These are phyloP conservation scores for Ogataea thermomethanolica DNA, from an alignment of 805 yeast species.

Conservation along the genomic window DNA sequence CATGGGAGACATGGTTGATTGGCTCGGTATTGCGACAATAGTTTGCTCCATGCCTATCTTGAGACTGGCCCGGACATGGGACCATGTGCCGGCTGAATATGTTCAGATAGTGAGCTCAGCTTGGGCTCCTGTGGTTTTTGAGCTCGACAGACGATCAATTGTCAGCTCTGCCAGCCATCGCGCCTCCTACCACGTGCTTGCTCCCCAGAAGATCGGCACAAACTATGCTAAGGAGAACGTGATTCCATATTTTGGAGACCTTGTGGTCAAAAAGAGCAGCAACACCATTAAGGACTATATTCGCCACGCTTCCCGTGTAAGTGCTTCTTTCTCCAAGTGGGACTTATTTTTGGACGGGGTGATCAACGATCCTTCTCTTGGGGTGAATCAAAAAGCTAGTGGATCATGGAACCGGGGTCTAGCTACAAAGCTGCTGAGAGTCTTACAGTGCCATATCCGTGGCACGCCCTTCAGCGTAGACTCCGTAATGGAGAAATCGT, in stretches of 20 bases:
- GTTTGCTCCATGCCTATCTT: constrained; percentile 80
- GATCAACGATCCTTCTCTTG: constrained; percentile 35
- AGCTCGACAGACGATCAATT: constrained; percentile 72
- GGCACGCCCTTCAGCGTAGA: constrained; percentile 45
- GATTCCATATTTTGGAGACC: constrained; percentile 88
- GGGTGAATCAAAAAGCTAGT: background rate
- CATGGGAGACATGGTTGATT: constrained; percentile 88
- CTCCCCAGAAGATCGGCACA: constrained; percentile 83
- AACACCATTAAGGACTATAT: constrained; percentile 50
- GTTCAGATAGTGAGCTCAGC: constrained; percentile 64
- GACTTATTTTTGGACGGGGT: constrained; percentile 58
- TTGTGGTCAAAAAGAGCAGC: constrained; percentile 48
- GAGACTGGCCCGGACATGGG: constrained; percentile 74
- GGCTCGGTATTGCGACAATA: constrained; percentile 86
- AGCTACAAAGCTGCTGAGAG: constrained; percentile 28
- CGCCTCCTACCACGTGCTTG: constrained; percentile 68
- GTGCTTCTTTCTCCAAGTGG: constrained; percentile 80
- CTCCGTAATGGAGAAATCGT: constrained; percentile 60
- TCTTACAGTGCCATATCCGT: constrained; percentile 43
- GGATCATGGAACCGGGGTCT: constrained; percentile 9
- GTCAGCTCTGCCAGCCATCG: constrained; percentile 53
- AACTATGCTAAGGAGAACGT: constrained; percentile 71
- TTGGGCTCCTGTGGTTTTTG: constrained; percentile 93
- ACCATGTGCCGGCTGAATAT: constrained; percentile 55
- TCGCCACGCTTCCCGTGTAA: constrained; percentile 61